These are phyloP conservation scores for Pseudocercospora vitis DNA, from an alignment of 2,329 filamentous ascomycete species.

Conservation along the genomic window DNA sequence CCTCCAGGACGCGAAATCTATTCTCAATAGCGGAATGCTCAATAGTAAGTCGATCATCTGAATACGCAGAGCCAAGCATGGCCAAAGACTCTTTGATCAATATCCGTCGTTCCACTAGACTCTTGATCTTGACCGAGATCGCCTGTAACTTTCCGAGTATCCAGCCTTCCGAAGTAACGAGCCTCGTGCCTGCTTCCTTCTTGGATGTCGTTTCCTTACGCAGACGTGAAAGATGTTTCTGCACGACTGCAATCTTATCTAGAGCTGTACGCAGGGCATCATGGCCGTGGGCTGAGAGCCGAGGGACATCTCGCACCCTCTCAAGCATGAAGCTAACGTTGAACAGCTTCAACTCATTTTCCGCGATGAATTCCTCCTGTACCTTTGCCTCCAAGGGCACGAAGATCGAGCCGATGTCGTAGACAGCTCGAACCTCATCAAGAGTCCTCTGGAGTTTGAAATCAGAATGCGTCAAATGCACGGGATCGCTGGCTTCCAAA, in stretches of 20 bases:
- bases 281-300: not conserved
- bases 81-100: slow-evolving; percentile 1
- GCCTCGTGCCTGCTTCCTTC: not conserved
- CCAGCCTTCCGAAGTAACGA: not conserved
- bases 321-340: not conserved
- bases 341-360: not conserved
- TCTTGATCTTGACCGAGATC: not conserved
- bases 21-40: not conserved
- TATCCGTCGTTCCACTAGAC: not conserved
- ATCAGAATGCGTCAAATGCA: not conserved
- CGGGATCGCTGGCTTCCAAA: too few relatives aligned
- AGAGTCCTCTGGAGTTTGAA: not conserved
- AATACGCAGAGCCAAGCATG: not conserved
- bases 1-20: not conserved
- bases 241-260: not conserved
- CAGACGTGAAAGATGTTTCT: not conserved
- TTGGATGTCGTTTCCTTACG: not conserved
- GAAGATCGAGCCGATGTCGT: not conserved
- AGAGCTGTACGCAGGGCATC: not conserved
- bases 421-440: not conserved
- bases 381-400: not conserved
- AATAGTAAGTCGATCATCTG: not conserved
- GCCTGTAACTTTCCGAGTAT: slow-evolving; percentile 1
- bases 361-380: not conserved
- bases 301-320: not conserved